A percentile compares a stretch with the other conserved stretches of the same genome.
Evolutionary conservation across 768 basidiomycete genomes (phyloP).

Genomic region (Lactarius akahatsu): DNA sequence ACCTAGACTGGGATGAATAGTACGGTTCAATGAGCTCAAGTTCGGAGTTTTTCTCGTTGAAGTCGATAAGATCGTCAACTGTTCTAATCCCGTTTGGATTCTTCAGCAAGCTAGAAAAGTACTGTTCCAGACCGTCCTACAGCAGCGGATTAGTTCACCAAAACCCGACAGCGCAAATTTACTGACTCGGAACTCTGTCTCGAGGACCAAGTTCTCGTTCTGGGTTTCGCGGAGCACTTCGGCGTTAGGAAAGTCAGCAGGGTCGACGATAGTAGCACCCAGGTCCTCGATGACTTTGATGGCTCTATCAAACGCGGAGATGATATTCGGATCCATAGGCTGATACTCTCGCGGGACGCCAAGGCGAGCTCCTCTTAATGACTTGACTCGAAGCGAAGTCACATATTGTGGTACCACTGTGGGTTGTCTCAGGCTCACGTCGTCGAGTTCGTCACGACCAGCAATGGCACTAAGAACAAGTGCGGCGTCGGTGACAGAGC

Average conservation of each 20-base stretch:
- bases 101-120: conserved; percentile 45
- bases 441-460: conserved; percentile 44
- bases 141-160: background rate
- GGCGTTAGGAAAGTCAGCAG: conserved; percentile 57
- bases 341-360: conserved; percentile 45
- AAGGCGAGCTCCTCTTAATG: conserved; percentile 46
- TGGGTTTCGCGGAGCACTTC: conserved; percentile 44
- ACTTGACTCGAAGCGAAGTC: conserved; percentile 48
- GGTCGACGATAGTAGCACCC: conserved; percentile 57
- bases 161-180: background rate
- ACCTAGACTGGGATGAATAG: conserved; percentile 39
- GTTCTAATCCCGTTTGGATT: conserved; percentile 57
- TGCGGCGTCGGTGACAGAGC: conserved; percentile 39
- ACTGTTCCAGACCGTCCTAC: conserved; percentile 41
- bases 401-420: conserved; percentile 52
- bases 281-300: conserved; percentile 40
- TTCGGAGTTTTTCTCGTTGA: conserved; percentile 51
- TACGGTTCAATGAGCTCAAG: conserved; percentile 45
- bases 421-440: conserved; percentile 47
- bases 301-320: conserved; percentile 42
- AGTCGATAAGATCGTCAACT: conserved; percentile 57
- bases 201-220: conserved; percentile 56
- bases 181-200: conserved; percentile 58
- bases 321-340: conserved; percentile 30
- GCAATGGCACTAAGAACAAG: conserved; percentile 40